Evolutionary conservation across 169 alveolate genomes (phyloP).

Genomic region (Amoebophrya sp.): DNA sequence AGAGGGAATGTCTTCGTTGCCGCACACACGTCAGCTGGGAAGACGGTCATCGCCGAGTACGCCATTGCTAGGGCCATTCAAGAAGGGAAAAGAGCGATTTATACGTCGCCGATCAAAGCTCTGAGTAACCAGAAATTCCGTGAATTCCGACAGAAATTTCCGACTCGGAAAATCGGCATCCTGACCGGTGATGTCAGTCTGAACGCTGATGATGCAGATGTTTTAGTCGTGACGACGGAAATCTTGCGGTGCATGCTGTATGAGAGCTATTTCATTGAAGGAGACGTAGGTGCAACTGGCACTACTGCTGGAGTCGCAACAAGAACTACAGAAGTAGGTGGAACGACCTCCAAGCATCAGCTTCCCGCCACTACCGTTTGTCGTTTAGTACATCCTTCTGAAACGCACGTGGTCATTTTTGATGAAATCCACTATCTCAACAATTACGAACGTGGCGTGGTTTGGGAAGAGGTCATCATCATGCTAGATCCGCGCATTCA

Average conservation of each 20-base stretch:
- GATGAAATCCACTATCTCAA: constrained; percentile 98
- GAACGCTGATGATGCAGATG: constrained; percentile 81
- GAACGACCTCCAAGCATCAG: not conserved
- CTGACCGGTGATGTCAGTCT: constrained; percentile 96
- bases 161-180: constrained; percentile 70
- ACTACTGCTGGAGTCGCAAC: not conserved
- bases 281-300: too few relatives aligned
- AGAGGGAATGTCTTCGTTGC: constrained; percentile 72
- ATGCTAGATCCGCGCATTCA: constrained; percentile 68
- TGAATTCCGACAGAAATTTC: constrained; percentile 77
- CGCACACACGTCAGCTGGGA: constrained; percentile 99
- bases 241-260: constrained; percentile 58
- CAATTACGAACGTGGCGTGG: constrained; percentile 93
- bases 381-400: not conserved
- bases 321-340: not conserved
- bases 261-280: not conserved
- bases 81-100: constrained; percentile 82
- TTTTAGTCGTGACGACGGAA: constrained; percentile 98
- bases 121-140: constrained; percentile 92
- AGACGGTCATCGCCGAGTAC: constrained; percentile 63
- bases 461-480: constrained; percentile 98
- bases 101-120: constrained; percentile 98
- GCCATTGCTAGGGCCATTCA: constrained; percentile 92
- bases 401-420: constrained; percentile 75
- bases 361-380: not conserved